These are phyloP conservation scores for Xylariomycetidae sp. DNA, from an alignment of 2,329 filamentous ascomycete genomes.

Conservation along the genomic window DNA sequence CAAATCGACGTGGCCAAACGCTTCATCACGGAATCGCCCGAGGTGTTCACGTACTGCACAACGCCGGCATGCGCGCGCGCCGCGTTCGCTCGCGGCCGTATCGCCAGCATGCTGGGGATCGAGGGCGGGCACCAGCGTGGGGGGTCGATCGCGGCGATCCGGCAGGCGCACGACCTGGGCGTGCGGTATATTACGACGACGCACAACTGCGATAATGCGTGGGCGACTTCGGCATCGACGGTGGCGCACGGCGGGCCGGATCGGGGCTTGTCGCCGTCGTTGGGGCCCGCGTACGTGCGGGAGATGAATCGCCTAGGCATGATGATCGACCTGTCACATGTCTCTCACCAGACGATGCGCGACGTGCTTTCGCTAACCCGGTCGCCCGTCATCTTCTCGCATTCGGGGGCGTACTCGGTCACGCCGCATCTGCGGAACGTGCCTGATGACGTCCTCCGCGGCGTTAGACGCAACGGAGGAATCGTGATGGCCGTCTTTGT, in stretches of 20 bases:
- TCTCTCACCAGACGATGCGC: slow-evolving; percentile 26
- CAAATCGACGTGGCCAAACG: slow-evolving; percentile 31
- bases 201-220: slow-evolving; percentile 30
- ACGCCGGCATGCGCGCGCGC: too few relatives aligned
- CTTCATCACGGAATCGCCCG: slow-evolving; percentile 22
- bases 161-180: slow-evolving; percentile 31
- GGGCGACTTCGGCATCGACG: slow-evolving; percentile 27
- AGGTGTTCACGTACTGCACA: slow-evolving; percentile 22
- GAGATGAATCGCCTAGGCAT: slow-evolving; percentile 35
- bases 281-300: slow-evolving; percentile 22
- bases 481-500: slow-evolving; percentile 37
- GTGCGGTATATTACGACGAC: slow-evolving; percentile 33
- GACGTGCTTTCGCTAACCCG: slow-evolving; percentile 22
- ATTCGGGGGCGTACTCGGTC: slow-evolving; percentile 22
- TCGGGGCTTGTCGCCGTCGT: slow-evolving; percentile 18
- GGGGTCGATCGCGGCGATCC: slow-evolving; percentile 28
- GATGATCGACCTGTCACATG: slow-evolving; percentile 29
- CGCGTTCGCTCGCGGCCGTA: too few relatives aligned
- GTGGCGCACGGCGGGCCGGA: slow-evolving; percentile 11
- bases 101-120: slow-evolving; percentile 32
- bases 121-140: slow-evolving; percentile 34
- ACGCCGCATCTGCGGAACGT: slow-evolving; percentile 32
- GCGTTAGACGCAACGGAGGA: slow-evolving; percentile 31
- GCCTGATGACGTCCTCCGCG: slow-evolving; percentile 33
- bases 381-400: slow-evolving; percentile 29